Conservation (phyloP, 352 stramenopile species). For the Phytophthora nicotianae region DNA sequence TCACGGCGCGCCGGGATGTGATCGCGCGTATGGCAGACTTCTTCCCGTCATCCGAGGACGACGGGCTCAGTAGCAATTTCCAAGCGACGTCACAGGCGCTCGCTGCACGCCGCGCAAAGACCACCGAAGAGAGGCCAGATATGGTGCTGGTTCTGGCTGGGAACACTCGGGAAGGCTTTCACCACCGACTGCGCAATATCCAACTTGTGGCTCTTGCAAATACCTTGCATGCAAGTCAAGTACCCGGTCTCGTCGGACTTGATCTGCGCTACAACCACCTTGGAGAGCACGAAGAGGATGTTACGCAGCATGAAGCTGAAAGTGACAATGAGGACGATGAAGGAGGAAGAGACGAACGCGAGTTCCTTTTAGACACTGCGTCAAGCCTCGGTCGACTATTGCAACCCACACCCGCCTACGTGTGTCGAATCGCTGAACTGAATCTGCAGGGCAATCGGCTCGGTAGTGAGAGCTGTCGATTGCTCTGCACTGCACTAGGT, state of each 20-base stretch:
- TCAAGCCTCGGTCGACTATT: conserved; percentile 53
- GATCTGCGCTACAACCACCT: conserved; percentile 66
- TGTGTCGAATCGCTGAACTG: conserved; percentile 55
- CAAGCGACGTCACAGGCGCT: conserved; percentile 53
- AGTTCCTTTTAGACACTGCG: conserved; percentile 52
- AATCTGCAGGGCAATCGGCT: conserved; percentile 66
- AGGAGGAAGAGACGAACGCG: conserved; percentile 36
- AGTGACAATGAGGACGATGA: conserved; percentile 29
- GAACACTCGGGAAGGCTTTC: conserved; percentile 63
- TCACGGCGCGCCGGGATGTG: conserved; percentile 66
- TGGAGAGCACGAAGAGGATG: conserved; percentile 39
- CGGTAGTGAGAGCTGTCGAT: conserved; percentile 56
- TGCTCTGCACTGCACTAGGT: conserved; percentile 59
- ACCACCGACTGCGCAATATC: conserved; percentile 68
- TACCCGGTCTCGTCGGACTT: conserved; percentile 46
- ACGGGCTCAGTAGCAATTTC: conserved; percentile 38
- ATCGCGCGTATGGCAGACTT: conserved; percentile 50
- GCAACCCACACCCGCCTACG: conserved; percentile 53
- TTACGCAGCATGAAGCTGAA: conserved; percentile 21
- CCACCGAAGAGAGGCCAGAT: conserved; percentile 6
- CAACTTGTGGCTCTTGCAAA: conserved; percentile 60
- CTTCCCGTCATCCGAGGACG: conserved; percentile 43
- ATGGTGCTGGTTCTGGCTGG: conserved; percentile 47
- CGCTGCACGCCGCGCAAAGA: conserved; percentile 41
- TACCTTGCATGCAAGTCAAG: conserved; percentile 54